Evolutionary conservation across 2,329 filamentous ascomycete genomes (phyloP).

Genomic region (Leptographium wingfieldii): DNA sequence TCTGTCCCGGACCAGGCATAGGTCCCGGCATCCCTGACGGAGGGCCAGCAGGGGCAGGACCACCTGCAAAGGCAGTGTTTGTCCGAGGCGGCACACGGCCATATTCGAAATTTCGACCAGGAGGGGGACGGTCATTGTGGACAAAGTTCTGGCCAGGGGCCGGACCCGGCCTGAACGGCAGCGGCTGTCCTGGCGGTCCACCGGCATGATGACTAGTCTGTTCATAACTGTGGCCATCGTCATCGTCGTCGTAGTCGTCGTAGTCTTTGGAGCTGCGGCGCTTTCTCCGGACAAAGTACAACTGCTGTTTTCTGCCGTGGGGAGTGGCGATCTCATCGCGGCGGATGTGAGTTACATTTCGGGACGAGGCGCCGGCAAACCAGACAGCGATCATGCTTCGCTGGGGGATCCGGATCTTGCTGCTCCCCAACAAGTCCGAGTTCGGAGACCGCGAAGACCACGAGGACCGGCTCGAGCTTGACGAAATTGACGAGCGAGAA

Average conservation of each 20-base stretch:
- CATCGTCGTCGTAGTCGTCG: neutral
- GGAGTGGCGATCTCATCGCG: constrained; percentile 2
- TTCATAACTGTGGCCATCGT: neutral
- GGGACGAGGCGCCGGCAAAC: constrained; percentile 6
- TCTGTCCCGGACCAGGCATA: neutral
- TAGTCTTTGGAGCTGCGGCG: neutral
- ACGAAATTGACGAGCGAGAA: neutral
- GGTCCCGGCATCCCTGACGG: neutral
- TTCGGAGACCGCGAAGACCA: neutral
- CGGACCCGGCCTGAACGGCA: neutral
- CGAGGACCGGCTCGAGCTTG: neutral
- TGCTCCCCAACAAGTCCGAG: neutral
- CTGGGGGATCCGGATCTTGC: neutral
- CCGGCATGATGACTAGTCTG: neutral
- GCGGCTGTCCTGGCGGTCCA: neutral
- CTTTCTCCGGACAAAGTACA: neutral
- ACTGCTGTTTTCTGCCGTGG: neutral
- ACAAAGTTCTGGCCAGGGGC: neutral
- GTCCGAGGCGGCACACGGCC: neutral
- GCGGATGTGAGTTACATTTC: constrained; percentile 5
- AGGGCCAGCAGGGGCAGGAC: neutral
- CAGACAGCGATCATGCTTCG: constrained; percentile 1
- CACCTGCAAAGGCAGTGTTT: neutral
- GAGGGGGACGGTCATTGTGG: neutral
- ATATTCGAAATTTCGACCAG: neutral